Evolutionary conservation across 495 filamentous ascomycete genomes (phyloP).

Genomic region (Chaetomium cochliodes): DNA sequence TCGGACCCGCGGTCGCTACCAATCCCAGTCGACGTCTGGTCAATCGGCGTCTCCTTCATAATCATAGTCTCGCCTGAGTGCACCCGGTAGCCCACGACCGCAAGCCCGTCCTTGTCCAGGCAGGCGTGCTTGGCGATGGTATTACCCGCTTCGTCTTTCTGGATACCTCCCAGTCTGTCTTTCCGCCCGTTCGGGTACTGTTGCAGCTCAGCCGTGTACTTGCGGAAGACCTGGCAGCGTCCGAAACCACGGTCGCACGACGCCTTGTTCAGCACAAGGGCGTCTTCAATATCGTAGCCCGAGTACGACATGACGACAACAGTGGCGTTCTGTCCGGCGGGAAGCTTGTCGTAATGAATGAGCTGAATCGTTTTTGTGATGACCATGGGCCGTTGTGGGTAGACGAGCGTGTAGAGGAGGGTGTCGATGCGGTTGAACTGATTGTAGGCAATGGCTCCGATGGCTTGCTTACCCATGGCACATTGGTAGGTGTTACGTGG

Average conservation of each 20-base stretch:
- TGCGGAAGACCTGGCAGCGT: conserved; percentile 91
- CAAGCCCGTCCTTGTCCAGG: conserved; percentile 77
- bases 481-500: conserved; percentile 99
- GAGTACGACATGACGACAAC: conserved; percentile 99
- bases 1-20: conserved; percentile 62
- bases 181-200: conserved; percentile 77
- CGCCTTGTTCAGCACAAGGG: conserved; percentile 92
- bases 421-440: conserved; percentile 96
- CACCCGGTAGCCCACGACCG: conserved; percentile 75
- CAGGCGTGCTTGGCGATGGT: conserved; percentile 69
- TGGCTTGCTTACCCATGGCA: conserved; percentile 99
- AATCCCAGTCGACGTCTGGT: conserved; percentile 62
- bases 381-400: conserved; percentile 96
- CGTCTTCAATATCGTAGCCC: conserved; percentile 99
- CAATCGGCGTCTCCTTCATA: conserved; percentile 78
- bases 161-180: conserved; percentile 67
- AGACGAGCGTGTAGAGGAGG: conserved; percentile 92
- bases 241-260: conserved; percentile 93
- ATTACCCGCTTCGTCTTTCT: conserved; percentile 52
- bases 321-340: conserved; percentile 92
- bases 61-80: conserved; percentile 76
- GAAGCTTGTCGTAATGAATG: conserved; percentile 95
- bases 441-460: conserved; percentile 95
- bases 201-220: conserved; percentile 72
- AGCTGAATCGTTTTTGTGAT: conserved; percentile 95